Percentiles rank a stretch among this genome's conserved stretches.
These are phyloP conservation scores for Ophiosphaerella korrae DNA, from an alignment of 2,329 filamentous ascomycete genomes.

Conservation along the genomic window DNA sequence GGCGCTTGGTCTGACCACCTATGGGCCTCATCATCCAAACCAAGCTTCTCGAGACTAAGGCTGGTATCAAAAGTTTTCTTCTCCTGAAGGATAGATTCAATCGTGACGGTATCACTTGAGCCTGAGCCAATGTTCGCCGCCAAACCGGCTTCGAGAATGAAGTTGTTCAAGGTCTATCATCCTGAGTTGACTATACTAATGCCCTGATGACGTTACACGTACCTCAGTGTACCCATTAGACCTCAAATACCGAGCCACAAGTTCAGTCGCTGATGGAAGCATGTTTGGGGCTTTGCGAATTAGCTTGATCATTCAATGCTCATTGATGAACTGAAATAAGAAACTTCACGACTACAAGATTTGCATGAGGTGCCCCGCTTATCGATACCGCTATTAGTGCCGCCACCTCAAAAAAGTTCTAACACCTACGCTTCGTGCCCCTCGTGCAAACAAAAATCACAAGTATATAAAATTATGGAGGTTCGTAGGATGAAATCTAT, in stretches of 20 bases:
- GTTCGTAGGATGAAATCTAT: constrained; percentile 4
- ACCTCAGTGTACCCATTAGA: constrained; percentile 50
- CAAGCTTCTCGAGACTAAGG: constrained; percentile 61
- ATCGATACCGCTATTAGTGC: constrained; percentile 4
- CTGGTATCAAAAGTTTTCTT: constrained; percentile 64
- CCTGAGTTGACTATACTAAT: constrained; percentile 10
- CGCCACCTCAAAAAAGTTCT: constrained; percentile 1
- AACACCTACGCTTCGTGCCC: background rate
- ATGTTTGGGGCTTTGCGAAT: constrained; percentile 13
- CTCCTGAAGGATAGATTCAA: constrained; percentile 65
- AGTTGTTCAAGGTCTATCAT: constrained; percentile 61
- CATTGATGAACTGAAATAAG: background rate
- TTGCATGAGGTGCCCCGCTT: constrained; percentile 1
- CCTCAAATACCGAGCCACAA: constrained; percentile 51
- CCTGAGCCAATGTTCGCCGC: constrained; percentile 54
- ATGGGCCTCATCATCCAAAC: constrained; percentile 49
- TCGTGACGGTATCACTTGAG: constrained; percentile 55
- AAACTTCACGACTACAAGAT: background rate
- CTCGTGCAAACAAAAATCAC: background rate
- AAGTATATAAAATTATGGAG: constrained; percentile 7
- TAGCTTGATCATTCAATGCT: background rate
- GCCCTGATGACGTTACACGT: constrained; percentile 13
- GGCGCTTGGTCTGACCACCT: constrained; percentile 57
- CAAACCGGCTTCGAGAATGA: constrained; percentile 62
- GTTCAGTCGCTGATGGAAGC: constrained; percentile 47